These are phyloP conservation scores for Boletales sp. DNA, from an alignment of 768 basidiomycete genomes.

Conservation along the genomic window DNA sequence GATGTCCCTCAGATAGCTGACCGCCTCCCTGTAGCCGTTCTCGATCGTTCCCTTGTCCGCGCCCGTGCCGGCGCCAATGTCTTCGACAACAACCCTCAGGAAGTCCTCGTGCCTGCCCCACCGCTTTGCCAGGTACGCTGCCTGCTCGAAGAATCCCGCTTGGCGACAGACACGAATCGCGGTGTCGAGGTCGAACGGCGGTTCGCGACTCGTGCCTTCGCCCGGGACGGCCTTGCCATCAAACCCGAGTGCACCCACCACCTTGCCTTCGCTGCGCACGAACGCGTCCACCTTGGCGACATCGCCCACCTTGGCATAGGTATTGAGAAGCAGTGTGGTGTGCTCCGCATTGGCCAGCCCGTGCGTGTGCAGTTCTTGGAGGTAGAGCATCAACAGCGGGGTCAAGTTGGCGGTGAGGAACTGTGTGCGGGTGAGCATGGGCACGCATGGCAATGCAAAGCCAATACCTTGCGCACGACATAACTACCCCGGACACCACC, in stretches of 20 bases:
- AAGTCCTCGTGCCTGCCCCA: constrained; percentile 93
- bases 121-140: constrained; percentile 87
- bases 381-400: constrained; percentile 90
- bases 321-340: constrained; percentile 93
- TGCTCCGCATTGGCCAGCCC: constrained; percentile 94
- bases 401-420: constrained; percentile 96
- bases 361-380: constrained; percentile 89
- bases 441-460: neutral
- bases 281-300: constrained; percentile 93
- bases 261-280: constrained; percentile 80
- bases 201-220: constrained; percentile 53
- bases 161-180: constrained; percentile 96
- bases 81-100: constrained; percentile 90
- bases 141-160: constrained; percentile 95
- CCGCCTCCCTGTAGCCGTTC: constrained; percentile 62
- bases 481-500: constrained; percentile 93
- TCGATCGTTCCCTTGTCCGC: constrained; percentile 34
- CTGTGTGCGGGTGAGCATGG: constrained; percentile 37
- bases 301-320: constrained; percentile 96
- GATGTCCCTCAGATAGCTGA: constrained; percentile 74
- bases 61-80: constrained; percentile 46
- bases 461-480: constrained; percentile 86
- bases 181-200: constrained; percentile 96
- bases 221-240: constrained; percentile 21
- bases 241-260: constrained; percentile 24